Evolutionary conservation across 441 rosid genomes (phyloP).

Genomic region (Viola pubescens): DNA sequence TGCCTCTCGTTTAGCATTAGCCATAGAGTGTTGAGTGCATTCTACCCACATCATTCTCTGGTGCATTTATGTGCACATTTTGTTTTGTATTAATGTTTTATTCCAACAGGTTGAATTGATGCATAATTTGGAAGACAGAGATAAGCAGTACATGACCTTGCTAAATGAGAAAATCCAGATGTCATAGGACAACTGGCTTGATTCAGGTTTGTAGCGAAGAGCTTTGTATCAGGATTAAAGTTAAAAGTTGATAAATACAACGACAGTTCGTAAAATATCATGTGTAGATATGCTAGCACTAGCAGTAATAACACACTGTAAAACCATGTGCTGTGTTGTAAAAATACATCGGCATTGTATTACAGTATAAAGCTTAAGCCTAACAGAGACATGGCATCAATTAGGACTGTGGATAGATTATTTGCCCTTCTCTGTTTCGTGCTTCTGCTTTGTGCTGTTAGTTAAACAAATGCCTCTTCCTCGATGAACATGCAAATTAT

Average conservation of each 20-base stretch:
- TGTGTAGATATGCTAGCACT: background rate
- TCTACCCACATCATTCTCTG: background rate
- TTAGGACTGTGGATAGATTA: no score
- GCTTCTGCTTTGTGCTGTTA: no score
- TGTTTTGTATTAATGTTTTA: background rate
- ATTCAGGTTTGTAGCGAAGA: conserved; percentile 50
- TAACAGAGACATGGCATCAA: no score
- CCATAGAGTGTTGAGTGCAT: no score
- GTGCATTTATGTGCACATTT: background rate
- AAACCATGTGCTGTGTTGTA: no score
- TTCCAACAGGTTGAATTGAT: conserved; percentile 62
- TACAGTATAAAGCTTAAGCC: no score
- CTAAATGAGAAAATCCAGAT: conserved; percentile 59
- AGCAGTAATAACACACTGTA: no score
- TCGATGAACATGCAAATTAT: no score
- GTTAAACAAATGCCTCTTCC: no score
- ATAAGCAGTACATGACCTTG: conserved; percentile 47
- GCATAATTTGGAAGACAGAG: conserved; percentile 61
- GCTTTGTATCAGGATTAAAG: conserved; percentile 36
- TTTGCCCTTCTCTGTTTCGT: no score
- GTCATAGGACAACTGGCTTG: conserved; percentile 37
- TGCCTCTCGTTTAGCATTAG: background rate
- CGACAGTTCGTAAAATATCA: background rate
- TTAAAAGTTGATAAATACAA: conserved; percentile 12
- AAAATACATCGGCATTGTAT: no score